Base-by-base conservation (phyloP, 495 filamentous ascomycete species). In the Mycothermus thermophilus region DNA sequence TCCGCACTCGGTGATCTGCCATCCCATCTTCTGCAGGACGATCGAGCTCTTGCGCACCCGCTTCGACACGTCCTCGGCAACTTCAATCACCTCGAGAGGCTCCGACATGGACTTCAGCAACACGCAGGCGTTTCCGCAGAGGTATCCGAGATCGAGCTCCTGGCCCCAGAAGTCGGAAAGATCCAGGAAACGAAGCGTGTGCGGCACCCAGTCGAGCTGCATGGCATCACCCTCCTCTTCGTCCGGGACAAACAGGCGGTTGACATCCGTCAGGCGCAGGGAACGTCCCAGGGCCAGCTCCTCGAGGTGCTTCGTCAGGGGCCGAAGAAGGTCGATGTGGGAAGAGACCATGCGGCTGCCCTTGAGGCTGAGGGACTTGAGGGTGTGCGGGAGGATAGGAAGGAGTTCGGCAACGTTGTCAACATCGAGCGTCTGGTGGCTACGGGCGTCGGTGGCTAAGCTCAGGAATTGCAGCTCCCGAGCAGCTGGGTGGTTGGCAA, bases 81-180 rank as follows among this genome's bases (percentile, higher is more conserved):
- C 56, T 47, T 93, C 84, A 19, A 93, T 61, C 6, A 93, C 84
- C 44, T 82, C 75, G 7, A 93, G 68, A 9, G 84, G 84, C 35
- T 73, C 66, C 14, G 77, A 77, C 36, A 60, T 62, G 16, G 62
- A 55, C 16, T 68, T 66, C 32, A 88, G 67, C 8, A 90, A 56
- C 3, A 67, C 57, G 40, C 74, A 81, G 11, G 58, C 51, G 15
- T 51, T 58, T 31, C 57, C 63, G 52, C 82, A 80, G 21, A 92
- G 67, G 6, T 71, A 69, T 0, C 64, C 57, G 7, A 83, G 62
- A 27, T 72, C 64, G 50, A 82, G 57, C 56, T 71, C 55, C 43
- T 63, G n/a, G 37, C 67, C 60, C 44, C 71, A 74, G 29, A 90
- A 71, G 30, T 74, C 69, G 5, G 67, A 69, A 5, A 72, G 53